Conservation (phyloP, 192 early-diverging fungal species). For the Podila verticillata region DNA sequence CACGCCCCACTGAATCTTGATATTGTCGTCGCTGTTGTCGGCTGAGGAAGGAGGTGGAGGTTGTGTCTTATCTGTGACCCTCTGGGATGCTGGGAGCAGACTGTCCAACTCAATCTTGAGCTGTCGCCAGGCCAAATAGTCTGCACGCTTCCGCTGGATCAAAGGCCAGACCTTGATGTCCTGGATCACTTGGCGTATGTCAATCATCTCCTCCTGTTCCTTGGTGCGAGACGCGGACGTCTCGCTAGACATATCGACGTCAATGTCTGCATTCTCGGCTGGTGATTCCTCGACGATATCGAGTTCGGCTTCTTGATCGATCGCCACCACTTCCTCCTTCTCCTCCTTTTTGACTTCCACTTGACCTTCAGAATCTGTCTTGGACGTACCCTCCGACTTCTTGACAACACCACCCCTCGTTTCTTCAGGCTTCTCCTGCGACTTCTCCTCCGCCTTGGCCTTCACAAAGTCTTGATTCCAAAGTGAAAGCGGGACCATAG, state of each 20-base stretch:
- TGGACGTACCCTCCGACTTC: neutral
- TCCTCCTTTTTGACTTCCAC: slow-evolving; percentile 1
- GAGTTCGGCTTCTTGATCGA: neutral
- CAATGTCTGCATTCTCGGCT: neutral
- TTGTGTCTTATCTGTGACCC: neutral
- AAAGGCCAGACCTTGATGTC: slow-evolving; percentile 38
- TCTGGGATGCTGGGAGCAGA: slow-evolving; percentile 13
- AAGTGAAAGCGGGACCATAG: slow-evolving; percentile 24
- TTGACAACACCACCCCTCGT: neutral
- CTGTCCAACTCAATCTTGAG: slow-evolving; percentile 44
- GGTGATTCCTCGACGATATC: neutral
- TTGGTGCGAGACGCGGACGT: no score
- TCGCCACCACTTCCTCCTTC: neutral
- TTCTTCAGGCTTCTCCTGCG: neutral
- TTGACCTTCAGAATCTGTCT: neutral
- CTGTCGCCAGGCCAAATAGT: slow-evolving; percentile 30
- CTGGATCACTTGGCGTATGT: slow-evolving; percentile 26
- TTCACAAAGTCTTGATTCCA: slow-evolving; percentile 31
- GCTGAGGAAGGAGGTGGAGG: neutral
- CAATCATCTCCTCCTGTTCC: slow-evolving; percentile 11
- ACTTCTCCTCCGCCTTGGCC: neutral
- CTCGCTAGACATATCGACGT: neutral
- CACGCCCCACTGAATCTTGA: slow-evolving; percentile 32
- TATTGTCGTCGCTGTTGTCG: neutral
- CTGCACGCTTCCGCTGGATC: slow-evolving; percentile 9